Evolutionary conservation across 1,284 basidiomycete genomes (phyloP), one percentile per base, ranked within the genome.

Genomic region (Rhodotorula sp.): DNA sequence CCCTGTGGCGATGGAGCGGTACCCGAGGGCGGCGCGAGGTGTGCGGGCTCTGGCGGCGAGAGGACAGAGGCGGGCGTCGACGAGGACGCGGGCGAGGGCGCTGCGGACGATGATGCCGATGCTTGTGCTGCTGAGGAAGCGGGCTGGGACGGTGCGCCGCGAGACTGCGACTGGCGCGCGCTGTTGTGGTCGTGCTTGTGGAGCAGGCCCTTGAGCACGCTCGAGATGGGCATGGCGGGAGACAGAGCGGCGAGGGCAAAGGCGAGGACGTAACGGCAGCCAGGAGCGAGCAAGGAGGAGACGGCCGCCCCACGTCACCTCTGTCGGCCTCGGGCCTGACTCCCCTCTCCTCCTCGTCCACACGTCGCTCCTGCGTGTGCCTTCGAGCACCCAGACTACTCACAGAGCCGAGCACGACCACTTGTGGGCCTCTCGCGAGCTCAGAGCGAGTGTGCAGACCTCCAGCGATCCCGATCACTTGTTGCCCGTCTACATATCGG

Each of bases 181-280:
- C 25, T 55, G 54, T 46, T 56, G 63, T 57, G 48, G 62, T 56
- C 54, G 63, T 64, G 45, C 63, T 64, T 64, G 63, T 64, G 63
- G 9, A 64, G 46, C 53, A 64, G 46, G 7, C 46, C 54, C 54
- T 57, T 64, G 45, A 57, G 62, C 17, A 63, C 62, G 27, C 53
- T 57, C 23, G 46, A 34, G 63, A 64, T 50, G 45, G 63, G 63
- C 63, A 64, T 64, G 44, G 61, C 7, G 41, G 23, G 45, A 19
- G 61, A n/a, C 12, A 5, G 23, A 19, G 12, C 10, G 7, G n/a
- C 14, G 23, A 5, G 16, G 16, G 42, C 9, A n/a, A 19, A 41
- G 23, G 25, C 25, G 58, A 48, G 13, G 46, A 19, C 5, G 46
- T 27, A 34, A 34, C 34, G 34, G 34, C 34, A 34, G 34, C 34